A percentile compares a stretch with the other conserved stretches of the same genome.
phyloP scores from a whole-genome alignment of 2,329 filamentous ascomycete species.

The Trichophaea hybrida region DNA sequence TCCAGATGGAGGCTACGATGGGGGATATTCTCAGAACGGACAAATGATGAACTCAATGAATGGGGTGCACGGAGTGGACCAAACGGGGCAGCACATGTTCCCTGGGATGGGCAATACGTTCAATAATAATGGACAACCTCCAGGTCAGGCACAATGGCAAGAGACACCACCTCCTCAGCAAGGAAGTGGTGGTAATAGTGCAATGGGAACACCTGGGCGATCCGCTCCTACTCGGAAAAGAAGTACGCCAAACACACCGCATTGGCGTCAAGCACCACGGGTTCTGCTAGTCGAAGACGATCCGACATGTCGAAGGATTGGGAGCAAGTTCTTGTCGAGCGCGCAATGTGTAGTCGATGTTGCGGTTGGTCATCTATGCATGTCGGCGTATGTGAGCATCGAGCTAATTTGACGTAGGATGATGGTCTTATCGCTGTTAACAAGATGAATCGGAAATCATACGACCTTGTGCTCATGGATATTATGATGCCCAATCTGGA shows the following conservation, averaged over 20 bases:
- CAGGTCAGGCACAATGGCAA: neutral
- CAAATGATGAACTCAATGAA: neutral
- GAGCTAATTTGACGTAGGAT: slow-evolving; percentile 37
- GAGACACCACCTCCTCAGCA: slow-evolving; percentile 9
- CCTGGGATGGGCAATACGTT: neutral
- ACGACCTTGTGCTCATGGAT: slow-evolving; percentile 68
- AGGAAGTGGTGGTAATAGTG: slow-evolving; percentile 5
- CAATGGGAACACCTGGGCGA: slow-evolving; percentile 2
- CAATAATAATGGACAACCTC: neutral
- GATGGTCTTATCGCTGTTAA: slow-evolving; percentile 85
- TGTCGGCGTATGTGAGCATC: neutral
- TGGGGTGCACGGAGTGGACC: neutral
- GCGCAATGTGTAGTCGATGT: slow-evolving; percentile 54
- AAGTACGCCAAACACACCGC: slow-evolving; percentile 42
- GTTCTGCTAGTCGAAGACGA: slow-evolving; percentile 85
- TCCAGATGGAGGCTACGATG: neutral
- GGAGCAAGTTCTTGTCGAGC: slow-evolving; percentile 50
- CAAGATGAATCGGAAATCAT: slow-evolving; percentile 40
- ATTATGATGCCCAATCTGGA: slow-evolving; percentile 97
- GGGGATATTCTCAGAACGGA: slow-evolving; percentile 8
- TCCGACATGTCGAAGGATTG: slow-evolving; percentile 51
- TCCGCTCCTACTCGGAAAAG: slow-evolving; percentile 28
- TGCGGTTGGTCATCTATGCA: slow-evolving; percentile 39
- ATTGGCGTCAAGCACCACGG: slow-evolving; percentile 54
- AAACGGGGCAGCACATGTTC: slow-evolving; percentile 1